Percentiles rank a stretch among this genome's conserved stretches.
phyloP scores from a whole-genome alignment of 495 filamentous ascomycete genomes.

The Annulohypoxylon bovei region DNA sequence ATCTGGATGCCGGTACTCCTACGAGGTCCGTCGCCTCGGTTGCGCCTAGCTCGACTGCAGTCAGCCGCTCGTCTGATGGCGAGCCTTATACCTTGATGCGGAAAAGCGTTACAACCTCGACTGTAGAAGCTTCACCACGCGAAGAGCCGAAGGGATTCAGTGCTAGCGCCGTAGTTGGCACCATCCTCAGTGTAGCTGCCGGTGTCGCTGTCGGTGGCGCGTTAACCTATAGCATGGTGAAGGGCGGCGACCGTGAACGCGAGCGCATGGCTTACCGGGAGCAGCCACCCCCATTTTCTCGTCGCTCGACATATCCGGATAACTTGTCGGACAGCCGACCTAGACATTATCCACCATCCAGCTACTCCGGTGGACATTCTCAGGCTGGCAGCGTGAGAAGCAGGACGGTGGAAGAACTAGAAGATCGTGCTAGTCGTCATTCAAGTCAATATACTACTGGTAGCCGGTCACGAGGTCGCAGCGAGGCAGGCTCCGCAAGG shows the following conservation, averaged over 20 bases:
- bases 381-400: conserved; percentile 43
- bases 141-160: conserved; percentile 52
- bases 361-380: conserved; percentile 52
- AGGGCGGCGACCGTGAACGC: conserved; percentile 60
- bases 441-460: conserved; percentile 42
- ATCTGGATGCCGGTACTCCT: conserved; percentile 53
- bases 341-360: conserved; percentile 49
- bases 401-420: conserved; percentile 57
- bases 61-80: conserved; percentile 34
- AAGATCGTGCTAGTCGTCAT: conserved; percentile 53
- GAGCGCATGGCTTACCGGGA: conserved; percentile 54
- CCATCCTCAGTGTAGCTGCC: conserved; percentile 56
- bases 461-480: conserved; percentile 46
- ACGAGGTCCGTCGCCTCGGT: conserved; percentile 39
- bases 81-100: conserved; percentile 44
- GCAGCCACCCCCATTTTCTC: conserved; percentile 42
- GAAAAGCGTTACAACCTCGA: conserved; percentile 51
- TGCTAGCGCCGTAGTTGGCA: conserved; percentile 42
- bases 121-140: conserved; percentile 46
- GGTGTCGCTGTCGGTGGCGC: conserved; percentile 81
- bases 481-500: conserved; percentile 45
- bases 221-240: conserved; percentile 76
- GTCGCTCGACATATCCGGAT: conserved; percentile 53
- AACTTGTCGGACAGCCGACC: conserved; percentile 44
- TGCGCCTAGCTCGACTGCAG: conserved; percentile 34